Percentiles rank a stretch among this genome's conserved stretches.
These are phyloP conservation scores for Serpula lacrymans DNA, from an alignment of 768 basidiomycete species.

Conservation along the genomic window DNA sequence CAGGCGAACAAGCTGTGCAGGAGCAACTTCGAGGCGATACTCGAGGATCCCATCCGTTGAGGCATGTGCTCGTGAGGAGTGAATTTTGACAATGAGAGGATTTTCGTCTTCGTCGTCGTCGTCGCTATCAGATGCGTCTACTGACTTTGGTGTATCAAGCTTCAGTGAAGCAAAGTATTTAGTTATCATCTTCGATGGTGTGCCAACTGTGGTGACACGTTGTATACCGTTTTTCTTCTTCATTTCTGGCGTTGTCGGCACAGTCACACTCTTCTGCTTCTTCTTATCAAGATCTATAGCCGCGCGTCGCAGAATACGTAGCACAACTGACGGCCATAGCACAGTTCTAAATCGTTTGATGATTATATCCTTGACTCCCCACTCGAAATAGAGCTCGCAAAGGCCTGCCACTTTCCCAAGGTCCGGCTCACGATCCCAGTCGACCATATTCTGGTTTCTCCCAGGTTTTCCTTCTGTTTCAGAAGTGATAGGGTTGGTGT, in stretches of 20 bases:
- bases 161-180: constrained; percentile 51
- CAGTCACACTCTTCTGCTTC: neutral
- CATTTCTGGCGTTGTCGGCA: constrained; percentile 41
- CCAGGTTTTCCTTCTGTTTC: constrained; percentile 48
- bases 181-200: constrained; percentile 48
- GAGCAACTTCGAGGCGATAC: constrained; percentile 77
- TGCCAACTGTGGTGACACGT: constrained; percentile 38
- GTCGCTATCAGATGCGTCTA: constrained; percentile 5
- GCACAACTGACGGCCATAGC: constrained; percentile 73
- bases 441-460: constrained; percentile 38
- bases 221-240: constrained; percentile 17
- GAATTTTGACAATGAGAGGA: constrained; percentile 60
- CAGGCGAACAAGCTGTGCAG: constrained; percentile 59
- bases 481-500: constrained; percentile 74
- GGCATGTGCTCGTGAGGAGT: constrained; percentile 59
- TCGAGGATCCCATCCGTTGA: constrained; percentile 72
- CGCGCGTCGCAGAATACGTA: constrained; percentile 67
- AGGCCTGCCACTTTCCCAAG: constrained; percentile 67
- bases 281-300: constrained; percentile 47
- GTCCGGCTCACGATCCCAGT: constrained; percentile 60
- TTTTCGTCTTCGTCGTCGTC: constrained; percentile 21
- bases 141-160: constrained; percentile 19
- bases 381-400: constrained; percentile 90
- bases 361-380: constrained; percentile 83
- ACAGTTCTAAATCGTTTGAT: constrained; percentile 81